phyloP scores from a whole-genome alignment of 2,329 filamentous ascomycete species.

The Alternaria sp. region DNA sequence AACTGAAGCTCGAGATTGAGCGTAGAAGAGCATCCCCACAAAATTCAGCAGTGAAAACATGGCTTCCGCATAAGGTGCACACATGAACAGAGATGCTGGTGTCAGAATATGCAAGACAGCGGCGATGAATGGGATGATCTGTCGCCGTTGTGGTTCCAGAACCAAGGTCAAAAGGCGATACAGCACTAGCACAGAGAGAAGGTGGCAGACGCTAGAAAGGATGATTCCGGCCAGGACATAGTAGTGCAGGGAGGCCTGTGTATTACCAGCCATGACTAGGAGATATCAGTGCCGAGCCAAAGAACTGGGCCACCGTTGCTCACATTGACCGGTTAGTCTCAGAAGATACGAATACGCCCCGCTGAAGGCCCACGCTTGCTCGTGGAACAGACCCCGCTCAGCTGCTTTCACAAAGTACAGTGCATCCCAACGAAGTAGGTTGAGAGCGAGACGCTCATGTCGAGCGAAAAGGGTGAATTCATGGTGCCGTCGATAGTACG shows the following conservation, averaged over 20 bases:
- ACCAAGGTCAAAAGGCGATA: conserved; percentile 70
- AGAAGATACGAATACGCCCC: conserved; percentile 61
- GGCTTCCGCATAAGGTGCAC: conserved; percentile 84
- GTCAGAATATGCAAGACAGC: conserved; percentile 82
- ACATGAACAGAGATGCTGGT: conserved; percentile 88
- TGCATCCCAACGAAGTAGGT: conserved; percentile 80
- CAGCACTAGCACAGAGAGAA: conserved; percentile 76
- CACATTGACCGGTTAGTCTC: conserved; percentile 53
- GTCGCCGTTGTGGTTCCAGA: conserved; percentile 38
- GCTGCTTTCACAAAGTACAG: conserved; percentile 75
- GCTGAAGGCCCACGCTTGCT: conserved; percentile 89
- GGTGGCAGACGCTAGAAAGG: conserved; percentile 77
- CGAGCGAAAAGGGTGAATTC: conserved; percentile 25
- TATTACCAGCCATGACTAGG: conserved; percentile 32
- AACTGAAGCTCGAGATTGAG: conserved; percentile 49
- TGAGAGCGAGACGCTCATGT: conserved; percentile 56
- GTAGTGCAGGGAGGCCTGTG: conserved; percentile 21
- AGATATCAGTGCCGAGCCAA: conserved; percentile 43
- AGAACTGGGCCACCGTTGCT: conserved; percentile 27
- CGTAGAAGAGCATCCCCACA: conserved; percentile 74
- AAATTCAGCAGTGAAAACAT: conserved; percentile 81
- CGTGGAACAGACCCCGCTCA: conserved; percentile 71
- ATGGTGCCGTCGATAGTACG: conserved; percentile 27
- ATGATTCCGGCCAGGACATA: conserved; percentile 66
- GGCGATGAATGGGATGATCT: conserved; percentile 70